These are phyloP conservation scores for Phytophthora pseudosyringae DNA, from an alignment of 352 stramenopile genomes.

Conservation along the genomic window DNA sequence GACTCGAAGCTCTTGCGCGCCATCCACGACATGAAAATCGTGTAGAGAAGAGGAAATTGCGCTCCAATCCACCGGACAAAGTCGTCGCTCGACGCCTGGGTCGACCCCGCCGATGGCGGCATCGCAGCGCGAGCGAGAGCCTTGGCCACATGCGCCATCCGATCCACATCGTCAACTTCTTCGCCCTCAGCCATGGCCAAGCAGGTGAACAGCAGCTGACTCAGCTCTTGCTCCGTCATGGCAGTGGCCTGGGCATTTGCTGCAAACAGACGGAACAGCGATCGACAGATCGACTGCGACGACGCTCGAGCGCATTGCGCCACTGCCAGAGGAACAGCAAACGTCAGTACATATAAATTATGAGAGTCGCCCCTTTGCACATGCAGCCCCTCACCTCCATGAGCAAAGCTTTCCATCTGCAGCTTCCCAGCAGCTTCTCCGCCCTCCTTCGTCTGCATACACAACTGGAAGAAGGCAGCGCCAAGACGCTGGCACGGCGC, in stretches of 20 bases:
- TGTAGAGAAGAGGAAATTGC: conserved; percentile 79
- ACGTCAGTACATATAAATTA: neutral
- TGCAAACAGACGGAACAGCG: conserved; percentile 68
- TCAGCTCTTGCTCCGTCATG: conserved; percentile 52
- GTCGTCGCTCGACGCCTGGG: conserved; percentile 49
- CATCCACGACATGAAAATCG: conserved; percentile 82
- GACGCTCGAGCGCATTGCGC: conserved; percentile 69
- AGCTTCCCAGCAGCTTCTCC: conserved; percentile 31
- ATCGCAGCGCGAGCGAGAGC: conserved; percentile 53
- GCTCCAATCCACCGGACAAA: conserved; percentile 66
- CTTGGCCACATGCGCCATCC: conserved; percentile 44
- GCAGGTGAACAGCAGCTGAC: conserved; percentile 51
- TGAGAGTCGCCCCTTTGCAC: neutral
- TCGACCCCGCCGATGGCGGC: conserved; percentile 23
- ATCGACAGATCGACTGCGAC: conserved; percentile 60
- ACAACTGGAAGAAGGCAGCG: conserved; percentile 59
- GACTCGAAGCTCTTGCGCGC: conserved; percentile 54
- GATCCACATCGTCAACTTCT: conserved; percentile 41
- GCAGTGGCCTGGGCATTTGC: conserved; percentile 21
- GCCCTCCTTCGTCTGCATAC: conserved; percentile 42
- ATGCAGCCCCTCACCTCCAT: conserved; percentile 52
- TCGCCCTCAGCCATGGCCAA: conserved; percentile 61
- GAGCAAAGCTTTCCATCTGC: conserved; percentile 59
- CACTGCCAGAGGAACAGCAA: conserved; percentile 41
- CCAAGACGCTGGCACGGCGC: conserved; percentile 38